Evolutionary conservation across 2,329 filamentous ascomycete species (phyloP).

Genomic region (Cercospora sp.): DNA sequence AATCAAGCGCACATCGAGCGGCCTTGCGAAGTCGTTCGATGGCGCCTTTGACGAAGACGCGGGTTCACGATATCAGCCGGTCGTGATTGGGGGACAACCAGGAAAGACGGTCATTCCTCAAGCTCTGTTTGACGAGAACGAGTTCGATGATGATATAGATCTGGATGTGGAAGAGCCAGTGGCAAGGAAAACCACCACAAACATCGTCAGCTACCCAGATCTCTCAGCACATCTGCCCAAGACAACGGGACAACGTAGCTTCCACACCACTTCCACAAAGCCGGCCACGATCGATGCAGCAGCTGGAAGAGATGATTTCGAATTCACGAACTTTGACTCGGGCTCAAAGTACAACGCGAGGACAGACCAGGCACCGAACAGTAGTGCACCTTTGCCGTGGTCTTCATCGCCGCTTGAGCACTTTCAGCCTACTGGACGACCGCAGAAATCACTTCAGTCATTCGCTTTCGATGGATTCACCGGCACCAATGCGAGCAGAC

Average conservation of each 20-base stretch:
- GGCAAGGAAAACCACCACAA: constrained; percentile 45
- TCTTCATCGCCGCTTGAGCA: constrained; percentile 54
- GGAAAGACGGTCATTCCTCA: constrained; percentile 21
- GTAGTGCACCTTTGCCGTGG: constrained; percentile 67
- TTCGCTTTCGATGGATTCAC: constrained; percentile 22
- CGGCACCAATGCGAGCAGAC: background rate
- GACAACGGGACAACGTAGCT: constrained; percentile 21
- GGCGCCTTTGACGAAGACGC: constrained; percentile 42
- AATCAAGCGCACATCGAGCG: constrained; percentile 50
- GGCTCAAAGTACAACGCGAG: constrained; percentile 34
- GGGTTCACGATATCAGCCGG: constrained; percentile 34
- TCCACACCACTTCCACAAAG: constrained; percentile 22
- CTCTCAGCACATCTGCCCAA: constrained; percentile 35
- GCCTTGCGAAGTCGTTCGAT: constrained; percentile 48
- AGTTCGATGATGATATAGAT: constrained; percentile 82
- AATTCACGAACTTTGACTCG: constrained; percentile 25
- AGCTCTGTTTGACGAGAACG: constrained; percentile 68
- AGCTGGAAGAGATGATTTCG: background rate
- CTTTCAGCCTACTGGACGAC: constrained; percentile 28
- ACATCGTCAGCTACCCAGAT: constrained; percentile 45
- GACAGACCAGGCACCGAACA: constrained; percentile 43
- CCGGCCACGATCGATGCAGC: constrained; percentile 27
- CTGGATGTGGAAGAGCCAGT: constrained; percentile 67
- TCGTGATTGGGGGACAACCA: constrained; percentile 45
- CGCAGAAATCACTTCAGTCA: constrained; percentile 20